Base-by-base conservation (phyloP, 148 eudicot species). In the Rhododendron mucronatum region DNA sequence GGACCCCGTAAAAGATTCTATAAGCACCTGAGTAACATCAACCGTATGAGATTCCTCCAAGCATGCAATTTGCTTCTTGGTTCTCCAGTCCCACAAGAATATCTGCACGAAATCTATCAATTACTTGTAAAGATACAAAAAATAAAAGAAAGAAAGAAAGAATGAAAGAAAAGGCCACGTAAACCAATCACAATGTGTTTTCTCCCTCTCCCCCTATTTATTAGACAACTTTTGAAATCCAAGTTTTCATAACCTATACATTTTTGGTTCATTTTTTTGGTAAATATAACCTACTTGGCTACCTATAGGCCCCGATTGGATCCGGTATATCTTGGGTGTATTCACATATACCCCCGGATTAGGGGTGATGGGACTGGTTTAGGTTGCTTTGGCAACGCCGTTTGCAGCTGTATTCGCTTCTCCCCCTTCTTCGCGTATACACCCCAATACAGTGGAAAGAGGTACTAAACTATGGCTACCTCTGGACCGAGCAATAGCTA, bases 31-130 rank as follows among this genome's bases (percentile, higher is more conserved):
- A 81, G 98, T 95, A 84, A 97, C 99, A 90, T 97, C 99, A 74
- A 95, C 99, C 88, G 92, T 94, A 82, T 97, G 99, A 86, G 95
- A 95, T 84, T 97, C 99, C 88, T 93, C 98, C 89, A 97, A 86
- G 89, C 98, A 93, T 23, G 95, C 99, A 80, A 93, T 93, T 91
- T 95, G 98, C 90, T 91, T 93, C 88, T 77, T 91, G 84, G 90
- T 97, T 87, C 99, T 94, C 94, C 95, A 93, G 90, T 97, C 99
- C 99, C 99, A 97, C 63, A 95, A 89, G 84, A 92, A 88, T 76
- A 97, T 89, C 99, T 97, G 92, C 85, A 83, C 5, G 50, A 84
- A 81, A 35, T 16, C 41, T 37, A 37, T 37, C 39, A 37, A 8
- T 74, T 20, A 39, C 47, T 79, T 3, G 30, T 10, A 51, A 47